Evolutionary conservation across 2,329 filamentous ascomycete species (phyloP), one percentile per base, ranked within the genome.

Genomic region (Apiospora aurea): DNA sequence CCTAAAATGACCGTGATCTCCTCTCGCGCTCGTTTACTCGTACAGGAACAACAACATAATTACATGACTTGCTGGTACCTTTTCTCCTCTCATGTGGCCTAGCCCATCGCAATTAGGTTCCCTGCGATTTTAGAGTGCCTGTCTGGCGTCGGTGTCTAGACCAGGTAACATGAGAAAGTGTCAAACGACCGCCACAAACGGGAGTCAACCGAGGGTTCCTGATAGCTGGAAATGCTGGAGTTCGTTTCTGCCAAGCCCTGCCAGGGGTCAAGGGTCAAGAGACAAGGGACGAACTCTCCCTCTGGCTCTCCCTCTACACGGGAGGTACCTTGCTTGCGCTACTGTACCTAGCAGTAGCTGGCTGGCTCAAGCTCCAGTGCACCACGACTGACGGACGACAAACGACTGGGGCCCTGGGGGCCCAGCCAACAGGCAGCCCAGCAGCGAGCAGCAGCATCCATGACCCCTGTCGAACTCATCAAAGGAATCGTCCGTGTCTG

Each of bases 111-210:
- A 64, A 64, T 41, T 64, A 64, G 57, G 57, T 41, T 64, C 57
- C 57, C 21, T 64, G 57, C 57, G 57, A 64, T 41, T 64, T 64
- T 64, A 41, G 57, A 64, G 57, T 64, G 57, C 16, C 57, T 64
- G 57, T 64, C 57, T 64, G 57, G 57, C 57, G 57, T 64, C 34
- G 57, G 57, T 64, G 57, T 64, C 57, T 64, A 64, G 57, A 64
- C 57, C 57, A 64, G 57, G 57, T 64, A 64, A 64, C 57, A 64
- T 64, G 57, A 64, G 57, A 64, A 64, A 64, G 57, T 64, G 53
- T 64, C 57, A 64, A 64, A 64, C 57, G 57, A 64, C 57, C 57
- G 57, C 57, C 34, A 41, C 57, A 64, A 64, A 64, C 57, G 57
- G 57, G 57, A 64, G 57, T 64, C 34, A 64, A 64, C 29, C 34